Evolutionary conservation across 2,329 filamentous ascomycete genomes (phyloP).

Genomic region (Whalleya microplaca): DNA sequence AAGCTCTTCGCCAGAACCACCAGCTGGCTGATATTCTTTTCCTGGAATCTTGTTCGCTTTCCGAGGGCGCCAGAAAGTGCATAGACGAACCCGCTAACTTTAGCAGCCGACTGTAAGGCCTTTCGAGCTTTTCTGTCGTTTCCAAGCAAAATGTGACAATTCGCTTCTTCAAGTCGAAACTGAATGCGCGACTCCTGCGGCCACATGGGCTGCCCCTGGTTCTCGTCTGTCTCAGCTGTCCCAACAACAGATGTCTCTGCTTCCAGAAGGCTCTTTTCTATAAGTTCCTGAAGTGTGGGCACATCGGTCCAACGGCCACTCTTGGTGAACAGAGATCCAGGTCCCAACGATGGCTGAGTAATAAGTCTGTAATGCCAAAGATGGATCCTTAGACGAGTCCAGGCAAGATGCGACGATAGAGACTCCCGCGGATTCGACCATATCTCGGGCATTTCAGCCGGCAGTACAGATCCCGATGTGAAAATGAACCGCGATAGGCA

Average conservation of each 20-base stretch:
- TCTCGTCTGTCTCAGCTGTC: conserved; percentile 20
- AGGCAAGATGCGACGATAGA: conserved; percentile 46
- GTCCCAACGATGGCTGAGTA: conserved; percentile 58
- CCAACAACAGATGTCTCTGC: conserved; percentile 40
- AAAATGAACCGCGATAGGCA: conserved; percentile 67
- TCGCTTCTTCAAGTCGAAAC: conserved; percentile 81
- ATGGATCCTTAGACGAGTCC: conserved; percentile 72
- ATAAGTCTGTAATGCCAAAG: conserved; percentile 69
- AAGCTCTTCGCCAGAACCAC: conserved; percentile 86
- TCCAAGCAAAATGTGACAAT: conserved; percentile 83
- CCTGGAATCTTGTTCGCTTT: conserved; percentile 80
- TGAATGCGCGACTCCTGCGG: conserved; percentile 59
- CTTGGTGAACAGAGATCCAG: conserved; percentile 59
- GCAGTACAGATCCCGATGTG: conserved; percentile 39
- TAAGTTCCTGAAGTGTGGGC: conserved; percentile 56
- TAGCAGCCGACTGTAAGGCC: conserved; percentile 70
- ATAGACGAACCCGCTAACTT: conserved; percentile 74
- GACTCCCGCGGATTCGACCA: conserved; percentile 41
- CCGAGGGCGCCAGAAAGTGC: conserved; percentile 84
- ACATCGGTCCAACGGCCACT: conserved; percentile 63
- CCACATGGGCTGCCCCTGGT: conserved; percentile 40
- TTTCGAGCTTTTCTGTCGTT: conserved; percentile 74
- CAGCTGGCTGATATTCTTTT: conserved; percentile 82
- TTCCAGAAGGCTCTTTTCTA: conserved; percentile 47
- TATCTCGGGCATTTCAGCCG: conserved; percentile 25